Percentiles rank a stretch among this genome's conserved stretches.
phyloP scores from a whole-genome alignment of 352 stramenopile species.

The Ochromonadaceae sp. region DNA sequence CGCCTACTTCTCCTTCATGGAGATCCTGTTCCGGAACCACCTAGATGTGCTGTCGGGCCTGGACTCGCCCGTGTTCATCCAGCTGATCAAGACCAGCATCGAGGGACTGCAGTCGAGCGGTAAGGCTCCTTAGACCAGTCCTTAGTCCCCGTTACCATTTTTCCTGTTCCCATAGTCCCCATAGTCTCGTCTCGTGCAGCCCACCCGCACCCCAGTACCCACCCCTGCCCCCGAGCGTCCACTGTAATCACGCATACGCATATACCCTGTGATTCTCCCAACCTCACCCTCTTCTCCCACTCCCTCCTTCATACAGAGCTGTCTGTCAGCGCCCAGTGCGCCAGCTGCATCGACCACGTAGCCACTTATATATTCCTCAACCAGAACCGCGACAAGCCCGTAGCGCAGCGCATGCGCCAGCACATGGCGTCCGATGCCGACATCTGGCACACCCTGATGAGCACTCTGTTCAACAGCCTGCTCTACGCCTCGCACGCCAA shows the following conservation, averaged over 20 bases:
- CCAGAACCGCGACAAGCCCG: conserved; percentile 82
- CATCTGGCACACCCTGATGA: conserved; percentile 65
- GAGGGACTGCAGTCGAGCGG: conserved; percentile 53
- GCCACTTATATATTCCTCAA: conserved; percentile 89
- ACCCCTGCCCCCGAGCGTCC: too few relatives aligned
- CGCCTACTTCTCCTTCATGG: conserved; percentile 93
- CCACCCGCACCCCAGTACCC: too few relatives aligned
- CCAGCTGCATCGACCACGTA: conserved; percentile 86
- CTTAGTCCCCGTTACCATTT: too few relatives aligned
- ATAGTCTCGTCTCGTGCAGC: too few relatives aligned
- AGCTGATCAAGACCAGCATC: conserved; percentile 81
- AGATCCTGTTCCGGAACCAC: conserved; percentile 96
- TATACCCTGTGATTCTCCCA: too few relatives aligned
- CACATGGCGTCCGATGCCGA: conserved; percentile 76
- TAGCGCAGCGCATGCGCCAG: conserved; percentile 71
- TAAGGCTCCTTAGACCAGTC: too few relatives aligned
- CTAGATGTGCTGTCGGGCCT: conserved; percentile 77
- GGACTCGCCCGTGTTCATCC: conserved; percentile 79
- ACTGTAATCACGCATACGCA: too few relatives aligned
- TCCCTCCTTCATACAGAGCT: too few relatives aligned
- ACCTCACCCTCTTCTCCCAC: too few relatives aligned
- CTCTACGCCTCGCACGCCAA: conserved; percentile 84
- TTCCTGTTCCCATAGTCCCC: too few relatives aligned
- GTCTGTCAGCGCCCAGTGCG: too few relatives aligned
- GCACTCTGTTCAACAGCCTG: conserved; percentile 87